Conservation (phyloP, 495 filamentous ascomycete species). For the Parmelia sp. region DNA sequence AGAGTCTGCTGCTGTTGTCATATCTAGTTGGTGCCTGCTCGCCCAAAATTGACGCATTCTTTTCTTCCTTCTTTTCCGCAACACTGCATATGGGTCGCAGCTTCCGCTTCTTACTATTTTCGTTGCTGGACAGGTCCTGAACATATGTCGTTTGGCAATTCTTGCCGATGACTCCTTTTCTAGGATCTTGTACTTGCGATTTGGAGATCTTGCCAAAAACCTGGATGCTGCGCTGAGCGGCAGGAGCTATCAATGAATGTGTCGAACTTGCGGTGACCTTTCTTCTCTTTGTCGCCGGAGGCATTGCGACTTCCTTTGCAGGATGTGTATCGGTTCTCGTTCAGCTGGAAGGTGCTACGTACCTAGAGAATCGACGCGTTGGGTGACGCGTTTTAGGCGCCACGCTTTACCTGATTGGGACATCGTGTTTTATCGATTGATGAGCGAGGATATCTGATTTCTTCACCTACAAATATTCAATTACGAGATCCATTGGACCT, state of each 20-base stretch:
- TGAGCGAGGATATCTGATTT: no score
- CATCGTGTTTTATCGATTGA: no score
- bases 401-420: slow-evolving; percentile 13
- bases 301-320: slow-evolving; percentile 26
- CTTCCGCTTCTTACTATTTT: slow-evolving; percentile 17
- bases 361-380: slow-evolving; percentile 1
- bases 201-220: slow-evolving; percentile 27
- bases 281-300: slow-evolving; percentile 20
- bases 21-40: neutral
- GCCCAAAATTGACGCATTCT: neutral
- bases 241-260: slow-evolving; percentile 3
- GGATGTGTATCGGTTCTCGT: neutral
- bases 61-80: neutral
- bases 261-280: slow-evolving; percentile 3
- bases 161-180: slow-evolving; percentile 9
- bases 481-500: neutral
- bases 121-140: neutral
- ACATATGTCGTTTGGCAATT: neutral
- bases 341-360: neutral
- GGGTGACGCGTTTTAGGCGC: neutral
- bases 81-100: neutral
- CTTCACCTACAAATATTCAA: no score
- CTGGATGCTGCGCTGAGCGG: slow-evolving; percentile 22
- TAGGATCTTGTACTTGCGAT: slow-evolving; percentile 13
- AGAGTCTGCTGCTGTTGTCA: neutral